Evolutionary conservation across 495 filamentous ascomycete genomes (phyloP), one percentile per base, ranked within the genome.

Genomic region (Xylaria intraflava): DNA sequence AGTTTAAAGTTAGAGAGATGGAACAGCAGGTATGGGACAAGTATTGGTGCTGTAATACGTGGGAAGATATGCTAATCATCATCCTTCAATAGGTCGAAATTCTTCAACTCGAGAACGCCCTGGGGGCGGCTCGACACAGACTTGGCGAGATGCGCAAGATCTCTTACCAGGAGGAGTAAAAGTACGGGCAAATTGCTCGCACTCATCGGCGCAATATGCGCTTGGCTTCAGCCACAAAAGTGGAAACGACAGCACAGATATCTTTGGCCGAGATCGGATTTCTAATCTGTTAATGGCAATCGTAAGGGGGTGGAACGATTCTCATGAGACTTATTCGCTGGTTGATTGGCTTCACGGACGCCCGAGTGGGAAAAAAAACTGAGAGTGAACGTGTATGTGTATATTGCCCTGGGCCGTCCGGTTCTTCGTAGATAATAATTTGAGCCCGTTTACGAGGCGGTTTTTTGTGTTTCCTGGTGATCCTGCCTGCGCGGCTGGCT

Each of bases 121-220:
- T 98, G 24, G 72, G 82, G n/a, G 78, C 85, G 29, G 92, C 93
- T 17, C 78, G 93, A 58, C 82, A 86, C 64, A 77, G 90, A 45
- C 73, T 98, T 33, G 93, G 93, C 53, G 93, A 98, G 77, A 96
- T 98, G 94, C 83, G 93, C 70, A 98, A 97, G 83, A 88, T 97
- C 41, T 93, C 88, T 1, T 98, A 98, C 75, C 90, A 88, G 59
- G 89, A 95, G 65, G 87, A 95, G 43, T 76, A 69, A 57, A 46
- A 35, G 10, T n/a, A 31, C 12, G 20, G 40, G 11, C 0, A 4
- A 30, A 3, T 24, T 9, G 23, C 38, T 33, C 48, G 7, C 29
- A 51, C 17, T 8, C 2, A 16, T 23, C 11, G 16, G 26, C 36
- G 11, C n/a, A 19, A 17, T 27, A 11, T 44, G 49, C 29, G 38